phyloP scores from a whole-genome alignment of 163 green algal genomes.

The Scenedesmus sp. region DNA sequence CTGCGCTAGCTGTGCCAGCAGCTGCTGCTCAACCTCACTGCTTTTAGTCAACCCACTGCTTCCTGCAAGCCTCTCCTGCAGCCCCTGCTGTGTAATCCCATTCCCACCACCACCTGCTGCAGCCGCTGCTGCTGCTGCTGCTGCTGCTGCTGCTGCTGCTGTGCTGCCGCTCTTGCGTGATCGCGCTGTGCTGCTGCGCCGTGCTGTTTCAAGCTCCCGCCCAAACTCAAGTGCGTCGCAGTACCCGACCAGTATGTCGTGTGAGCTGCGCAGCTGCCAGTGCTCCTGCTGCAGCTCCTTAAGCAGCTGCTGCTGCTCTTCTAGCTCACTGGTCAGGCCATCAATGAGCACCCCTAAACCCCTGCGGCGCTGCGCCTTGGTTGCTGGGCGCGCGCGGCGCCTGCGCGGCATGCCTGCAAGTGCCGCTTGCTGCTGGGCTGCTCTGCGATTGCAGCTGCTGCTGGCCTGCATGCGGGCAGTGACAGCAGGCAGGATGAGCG shows the following conservation, averaged over 20 bases:
- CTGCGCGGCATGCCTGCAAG: neutral
- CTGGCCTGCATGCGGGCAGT: neutral
- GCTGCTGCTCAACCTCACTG: neutral
- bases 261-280: neutral
- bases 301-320: constrained; percentile 23
- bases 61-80: neutral
- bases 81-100: neutral
- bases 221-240: neutral
- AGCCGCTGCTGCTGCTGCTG: neutral
- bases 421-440: neutral
- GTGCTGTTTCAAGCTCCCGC: neutral
- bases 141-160: constrained; percentile 9
- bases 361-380: neutral
- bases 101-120: neutral
- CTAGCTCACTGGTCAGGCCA: neutral
- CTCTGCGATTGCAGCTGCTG: neutral
- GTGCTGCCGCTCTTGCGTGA: neutral
- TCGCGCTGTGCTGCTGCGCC: neutral
- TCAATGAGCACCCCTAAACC: neutral
- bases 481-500: neutral
- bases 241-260: neutral
- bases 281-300: constrained; percentile 13
- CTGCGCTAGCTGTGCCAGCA: constrained; percentile 2
- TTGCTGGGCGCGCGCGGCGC: neutral
- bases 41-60: no score